Evolutionary conservation across 2,329 filamentous ascomycete species (phyloP).

Genomic region (Aureobasidium sp.): DNA sequence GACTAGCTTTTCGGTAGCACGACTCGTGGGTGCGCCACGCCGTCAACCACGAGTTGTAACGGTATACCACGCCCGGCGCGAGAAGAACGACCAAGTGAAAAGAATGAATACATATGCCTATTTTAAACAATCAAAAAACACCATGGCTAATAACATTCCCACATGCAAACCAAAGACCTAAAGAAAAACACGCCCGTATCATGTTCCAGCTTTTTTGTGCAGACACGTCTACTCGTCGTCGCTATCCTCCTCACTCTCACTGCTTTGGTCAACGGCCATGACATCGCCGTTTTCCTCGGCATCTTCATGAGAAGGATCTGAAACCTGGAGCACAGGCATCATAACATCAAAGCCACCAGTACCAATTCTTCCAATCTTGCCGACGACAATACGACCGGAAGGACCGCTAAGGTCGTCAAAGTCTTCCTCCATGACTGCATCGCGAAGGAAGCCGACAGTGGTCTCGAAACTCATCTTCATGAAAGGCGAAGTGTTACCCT

Average conservation of each 20-base stretch:
- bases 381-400: conserved; percentile 80
- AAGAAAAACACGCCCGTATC: neutral
- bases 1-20: neutral
- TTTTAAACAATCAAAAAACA: neutral
- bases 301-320: neutral
- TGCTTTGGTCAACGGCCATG: conserved; percentile 11
- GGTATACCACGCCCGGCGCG: neutral
- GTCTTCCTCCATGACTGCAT: conserved; percentile 83
- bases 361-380: conserved; percentile 70
- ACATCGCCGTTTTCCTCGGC: neutral
- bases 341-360: conserved; percentile 91
- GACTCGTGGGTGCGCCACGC: neutral
- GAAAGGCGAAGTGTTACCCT: conserved; percentile 77
- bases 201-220: conserved; percentile 1
- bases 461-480: conserved; percentile 99
- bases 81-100: neutral
- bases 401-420: conserved; percentile 82
- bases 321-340: conserved; percentile 13
- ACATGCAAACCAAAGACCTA: neutral
- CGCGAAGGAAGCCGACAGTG: conserved; percentile 84
- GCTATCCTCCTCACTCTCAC: conserved; percentile 8
- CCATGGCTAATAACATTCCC: conserved; percentile 7
- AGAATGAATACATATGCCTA: conserved; percentile 6
- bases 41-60: neutral
- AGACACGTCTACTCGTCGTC: conserved; percentile 9